Percentiles rank a stretch among this genome's conserved stretches.
Conservation (phyloP, 2,329 filamentous ascomycete species). For the Cryphonectria nitschkei region DNA sequence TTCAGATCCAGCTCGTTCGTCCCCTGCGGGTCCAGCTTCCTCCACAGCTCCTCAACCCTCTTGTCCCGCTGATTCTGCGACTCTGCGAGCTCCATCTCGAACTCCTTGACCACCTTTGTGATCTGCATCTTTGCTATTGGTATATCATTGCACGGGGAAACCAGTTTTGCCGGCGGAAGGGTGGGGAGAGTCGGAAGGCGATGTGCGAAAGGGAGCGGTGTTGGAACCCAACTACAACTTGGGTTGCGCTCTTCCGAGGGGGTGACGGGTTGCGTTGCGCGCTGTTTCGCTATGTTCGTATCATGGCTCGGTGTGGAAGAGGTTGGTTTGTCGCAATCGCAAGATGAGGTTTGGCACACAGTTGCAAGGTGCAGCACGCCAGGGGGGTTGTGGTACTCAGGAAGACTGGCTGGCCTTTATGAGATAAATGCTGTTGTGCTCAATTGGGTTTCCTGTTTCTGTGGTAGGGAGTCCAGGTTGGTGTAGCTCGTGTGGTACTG, state of each 20-base stretch:
- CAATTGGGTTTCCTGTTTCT: not conserved
- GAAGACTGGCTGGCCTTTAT: not conserved
- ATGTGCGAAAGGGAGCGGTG: not conserved
- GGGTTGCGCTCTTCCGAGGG: not conserved
- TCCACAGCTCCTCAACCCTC: conserved; percentile 84
- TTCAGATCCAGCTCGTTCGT: conserved; percentile 83
- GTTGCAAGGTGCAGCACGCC: not conserved
- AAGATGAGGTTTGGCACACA: not conserved
- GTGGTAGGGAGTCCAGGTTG: not conserved
- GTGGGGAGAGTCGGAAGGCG: conserved; percentile 12
- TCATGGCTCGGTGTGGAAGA: conserved; percentile 3
- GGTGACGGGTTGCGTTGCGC: not conserved
- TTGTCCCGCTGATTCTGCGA: conserved; percentile 78
- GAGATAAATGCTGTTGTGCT: not conserved
- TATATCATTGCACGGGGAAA: conserved; percentile 43
- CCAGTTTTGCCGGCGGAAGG: not conserved
- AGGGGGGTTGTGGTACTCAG: not conserved
- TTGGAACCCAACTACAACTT: not conserved
- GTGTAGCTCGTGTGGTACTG: not conserved
- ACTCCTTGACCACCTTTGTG: conserved; percentile 55
- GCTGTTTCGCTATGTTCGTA: conserved; percentile 7
- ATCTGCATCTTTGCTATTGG: conserved; percentile 44
- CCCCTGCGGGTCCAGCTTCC: conserved; percentile 74
- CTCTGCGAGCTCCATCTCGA: conserved; percentile 72
- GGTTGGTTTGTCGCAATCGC: conserved; percentile 8